phyloP scores from a whole-genome alignment of 352 stramenopile genomes.

The Aphanomyces invadans region DNA sequence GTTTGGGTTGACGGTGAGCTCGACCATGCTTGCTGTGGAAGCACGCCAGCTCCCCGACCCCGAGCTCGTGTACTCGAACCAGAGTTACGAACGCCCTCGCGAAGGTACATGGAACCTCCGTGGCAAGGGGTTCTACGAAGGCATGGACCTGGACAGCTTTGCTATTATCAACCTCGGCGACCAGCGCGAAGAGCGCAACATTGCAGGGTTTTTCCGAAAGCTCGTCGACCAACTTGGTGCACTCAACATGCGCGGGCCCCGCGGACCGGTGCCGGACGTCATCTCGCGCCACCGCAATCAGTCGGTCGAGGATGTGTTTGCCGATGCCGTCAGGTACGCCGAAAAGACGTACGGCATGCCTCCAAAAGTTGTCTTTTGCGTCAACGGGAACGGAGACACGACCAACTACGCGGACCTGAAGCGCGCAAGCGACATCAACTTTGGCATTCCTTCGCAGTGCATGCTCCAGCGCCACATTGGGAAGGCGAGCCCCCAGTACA shows the following conservation, averaged over 20 bases:
- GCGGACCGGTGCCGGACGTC: slow-evolving; percentile 33
- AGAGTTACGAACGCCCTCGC: slow-evolving; percentile 46
- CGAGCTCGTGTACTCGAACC: slow-evolving; percentile 43
- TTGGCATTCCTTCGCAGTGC: slow-evolving; percentile 71
- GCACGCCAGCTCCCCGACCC: slow-evolving; percentile 43
- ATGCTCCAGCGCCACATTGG: slow-evolving; percentile 59
- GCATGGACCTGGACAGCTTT: slow-evolving; percentile 37
- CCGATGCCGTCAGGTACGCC: slow-evolving; percentile 33
- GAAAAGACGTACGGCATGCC: slow-evolving; percentile 28
- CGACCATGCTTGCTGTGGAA: slow-evolving; percentile 44
- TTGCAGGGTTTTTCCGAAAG: slow-evolving; percentile 48
- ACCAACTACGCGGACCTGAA: slow-evolving; percentile 58
- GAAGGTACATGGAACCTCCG: slow-evolving; percentile 65
- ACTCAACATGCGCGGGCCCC: slow-evolving; percentile 44
- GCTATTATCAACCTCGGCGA: slow-evolving; percentile 50
- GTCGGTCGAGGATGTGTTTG: slow-evolving; percentile 37
- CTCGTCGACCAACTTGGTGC: slow-evolving; percentile 44
- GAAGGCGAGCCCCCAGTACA: slow-evolving; percentile 54
- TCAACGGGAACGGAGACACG: slow-evolving; percentile 41
- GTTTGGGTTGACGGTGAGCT: slow-evolving; percentile 49
- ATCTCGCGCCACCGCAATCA: slow-evolving; percentile 37
- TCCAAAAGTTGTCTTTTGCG: slow-evolving; percentile 51
- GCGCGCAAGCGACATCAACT: slow-evolving; percentile 52
- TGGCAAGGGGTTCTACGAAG: slow-evolving; percentile 43
- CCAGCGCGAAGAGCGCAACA: slow-evolving; percentile 26